These are phyloP conservation scores for Rhizopogon salebrosus DNA, from an alignment of 768 basidiomycete species.

Conservation along the genomic window DNA sequence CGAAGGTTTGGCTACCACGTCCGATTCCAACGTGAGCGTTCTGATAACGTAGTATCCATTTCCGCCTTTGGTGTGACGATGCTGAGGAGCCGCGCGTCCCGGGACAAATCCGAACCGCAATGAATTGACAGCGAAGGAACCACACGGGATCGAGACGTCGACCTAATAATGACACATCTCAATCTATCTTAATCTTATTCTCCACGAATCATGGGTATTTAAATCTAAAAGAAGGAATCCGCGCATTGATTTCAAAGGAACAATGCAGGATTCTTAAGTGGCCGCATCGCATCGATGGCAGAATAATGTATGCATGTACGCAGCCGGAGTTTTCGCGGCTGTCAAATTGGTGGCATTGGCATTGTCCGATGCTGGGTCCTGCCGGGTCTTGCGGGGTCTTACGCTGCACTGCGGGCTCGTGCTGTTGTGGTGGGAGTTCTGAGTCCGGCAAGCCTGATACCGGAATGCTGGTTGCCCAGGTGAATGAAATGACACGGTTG, in stretches of 20 bases:
- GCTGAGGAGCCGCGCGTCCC: not conserved
- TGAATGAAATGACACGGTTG: slow-evolving; percentile 5
- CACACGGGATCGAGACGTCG: slow-evolving; percentile 7
- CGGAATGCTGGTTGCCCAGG: slow-evolving; percentile 1
- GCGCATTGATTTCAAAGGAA: not conserved
- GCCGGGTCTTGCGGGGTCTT: no score
- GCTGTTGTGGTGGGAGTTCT: not conserved
- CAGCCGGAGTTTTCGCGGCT: slow-evolving; percentile 5
- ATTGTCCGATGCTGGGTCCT: not conserved
- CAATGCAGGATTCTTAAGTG: not conserved
- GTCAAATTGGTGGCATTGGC: not conserved
- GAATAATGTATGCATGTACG: slow-evolving; percentile 3
- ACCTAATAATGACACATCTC: not conserved
- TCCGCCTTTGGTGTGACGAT: not conserved
- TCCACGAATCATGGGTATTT: slow-evolving; percentile 8
- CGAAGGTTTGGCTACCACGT: not conserved
- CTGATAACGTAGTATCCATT: not conserved
- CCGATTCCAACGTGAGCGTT: not conserved
- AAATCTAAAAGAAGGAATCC: not conserved
- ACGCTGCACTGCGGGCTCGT: no score
- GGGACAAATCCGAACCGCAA: not conserved
- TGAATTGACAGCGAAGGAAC: not conserved
- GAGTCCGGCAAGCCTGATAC: not conserved
- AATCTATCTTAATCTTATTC: slow-evolving; percentile 3
- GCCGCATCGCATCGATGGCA: not conserved